A percentile compares a stretch with the other conserved stretches of the same genome.
Evolutionary conservation across 2,329 filamentous ascomycete genomes (phyloP).

Genomic region (Scedosporium apiospermum): DNA sequence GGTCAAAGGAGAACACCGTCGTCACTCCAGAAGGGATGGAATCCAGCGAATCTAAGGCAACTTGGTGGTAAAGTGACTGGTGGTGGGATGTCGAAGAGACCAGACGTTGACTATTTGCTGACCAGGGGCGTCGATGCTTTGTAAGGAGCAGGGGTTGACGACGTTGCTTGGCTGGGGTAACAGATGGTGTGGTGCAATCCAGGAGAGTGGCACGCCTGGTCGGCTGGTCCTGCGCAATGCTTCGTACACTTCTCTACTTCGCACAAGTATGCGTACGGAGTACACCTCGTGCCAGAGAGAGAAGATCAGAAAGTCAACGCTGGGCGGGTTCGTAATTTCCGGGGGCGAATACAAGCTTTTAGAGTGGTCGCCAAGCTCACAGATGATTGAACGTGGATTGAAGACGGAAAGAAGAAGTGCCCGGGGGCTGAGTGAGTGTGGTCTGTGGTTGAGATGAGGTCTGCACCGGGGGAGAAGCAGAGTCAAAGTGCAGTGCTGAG

Average conservation of each 20-base stretch:
- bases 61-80: background rate
- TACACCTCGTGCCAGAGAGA: too few species aligned
- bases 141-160: background rate
- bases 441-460: background rate
- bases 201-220: background rate
- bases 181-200: background rate
- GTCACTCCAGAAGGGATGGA: too few species aligned
- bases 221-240: background rate
- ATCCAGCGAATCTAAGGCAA: too few species aligned
- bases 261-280: too few species aligned
- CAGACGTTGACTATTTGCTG: background rate
- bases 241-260: too few species aligned
- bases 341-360: background rate
- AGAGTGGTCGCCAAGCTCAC: too few species aligned
- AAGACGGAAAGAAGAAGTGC: background rate
- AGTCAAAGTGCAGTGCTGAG: background rate
- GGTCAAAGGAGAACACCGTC: background rate
- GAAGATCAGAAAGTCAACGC: background rate
- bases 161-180: background rate
- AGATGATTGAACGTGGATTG: background rate
- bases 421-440: background rate
- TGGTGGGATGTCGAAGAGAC: background rate
- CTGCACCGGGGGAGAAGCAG: too few species aligned
- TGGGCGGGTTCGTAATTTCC: background rate
- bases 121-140: background rate